These are phyloP conservation scores for Rhizopogon salebrosus DNA, from an alignment of 768 basidiomycete genomes.

Conservation along the genomic window DNA sequence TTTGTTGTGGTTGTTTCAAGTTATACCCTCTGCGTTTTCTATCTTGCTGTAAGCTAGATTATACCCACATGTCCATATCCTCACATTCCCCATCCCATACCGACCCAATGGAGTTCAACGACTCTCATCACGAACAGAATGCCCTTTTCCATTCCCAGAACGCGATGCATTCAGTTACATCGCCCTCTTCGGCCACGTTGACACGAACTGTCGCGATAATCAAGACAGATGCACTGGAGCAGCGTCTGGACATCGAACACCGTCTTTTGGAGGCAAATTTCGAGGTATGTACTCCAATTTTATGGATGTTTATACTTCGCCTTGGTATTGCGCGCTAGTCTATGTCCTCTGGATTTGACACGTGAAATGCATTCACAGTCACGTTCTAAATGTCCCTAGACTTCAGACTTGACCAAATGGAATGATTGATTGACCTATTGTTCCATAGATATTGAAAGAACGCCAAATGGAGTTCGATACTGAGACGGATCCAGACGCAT, in stretches of 20 bases:
- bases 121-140: conserved; percentile 3
- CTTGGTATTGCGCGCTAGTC: not conserved
- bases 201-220: conserved; percentile 81
- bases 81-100: conserved; percentile 10
- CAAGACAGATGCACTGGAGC: conserved; percentile 69
- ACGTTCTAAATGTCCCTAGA: not conserved
- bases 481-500: conserved; percentile 74
- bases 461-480: conserved; percentile 86
- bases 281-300: conserved; percentile 46
- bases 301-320: not conserved
- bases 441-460: conserved; percentile 72
- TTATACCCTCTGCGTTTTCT: conserved; percentile 5
- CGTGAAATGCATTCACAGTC: not conserved
- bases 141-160: conserved; percentile 5
- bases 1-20: conserved; percentile 17
- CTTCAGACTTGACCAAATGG: conserved; percentile 1
- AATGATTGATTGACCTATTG: conserved; percentile 11
- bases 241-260: conserved; percentile 77
- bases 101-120: conserved; percentile 14
- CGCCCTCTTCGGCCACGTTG: conserved; percentile 9
- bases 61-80: conserved; percentile 17
- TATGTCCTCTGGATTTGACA: not conserved
- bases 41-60: conserved; percentile 3
- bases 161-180: not conserved
- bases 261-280: conserved; percentile 77